A percentile compares a stretch with the other conserved stretches of the same genome.
Evolutionary conservation across 2,329 filamentous ascomycete species (phyloP).

Genomic region (Aspergillus japonicus): DNA sequence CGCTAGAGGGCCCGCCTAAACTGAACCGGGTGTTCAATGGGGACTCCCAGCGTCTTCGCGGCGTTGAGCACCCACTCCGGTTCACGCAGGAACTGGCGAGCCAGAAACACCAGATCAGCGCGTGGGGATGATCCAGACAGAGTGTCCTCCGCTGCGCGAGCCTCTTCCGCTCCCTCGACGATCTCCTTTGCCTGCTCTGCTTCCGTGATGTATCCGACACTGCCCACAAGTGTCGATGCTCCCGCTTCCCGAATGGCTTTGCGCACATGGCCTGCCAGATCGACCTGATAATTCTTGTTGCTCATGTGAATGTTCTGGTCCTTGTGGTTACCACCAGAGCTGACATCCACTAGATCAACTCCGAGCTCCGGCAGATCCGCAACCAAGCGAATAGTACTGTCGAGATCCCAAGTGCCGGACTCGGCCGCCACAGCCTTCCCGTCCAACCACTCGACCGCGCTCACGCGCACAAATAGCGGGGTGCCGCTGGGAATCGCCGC

Average conservation of each 20-base stretch:
- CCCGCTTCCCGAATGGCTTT: slow-evolving; percentile 38
- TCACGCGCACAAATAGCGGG: slow-evolving; percentile 70
- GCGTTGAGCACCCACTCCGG: slow-evolving; percentile 56
- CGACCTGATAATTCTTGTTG: slow-evolving; percentile 52
- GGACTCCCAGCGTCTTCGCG: slow-evolving; percentile 49
- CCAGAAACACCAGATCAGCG: slow-evolving; percentile 53
- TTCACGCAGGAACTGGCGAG: slow-evolving; percentile 55
- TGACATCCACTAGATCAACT: slow-evolving; percentile 48
- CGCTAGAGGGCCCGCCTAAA: slow-evolving; percentile 35
- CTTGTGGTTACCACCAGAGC: slow-evolving; percentile 46
- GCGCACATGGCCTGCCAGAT: slow-evolving; percentile 49
- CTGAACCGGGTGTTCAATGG: slow-evolving; percentile 51
- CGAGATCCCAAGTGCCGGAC: slow-evolving; percentile 41
- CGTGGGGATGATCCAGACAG: slow-evolving; percentile 29
- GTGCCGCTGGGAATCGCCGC: slow-evolving; percentile 62
- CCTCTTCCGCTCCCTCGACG: slow-evolving; percentile 37
- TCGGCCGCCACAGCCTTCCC: slow-evolving; percentile 25
- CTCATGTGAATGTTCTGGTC: slow-evolving; percentile 44
- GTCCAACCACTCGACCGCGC: slow-evolving; percentile 72
- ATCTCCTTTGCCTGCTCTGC: slow-evolving; percentile 52
- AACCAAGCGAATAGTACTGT: slow-evolving; percentile 40
- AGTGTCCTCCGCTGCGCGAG: slow-evolving; percentile 25
- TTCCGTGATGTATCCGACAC: slow-evolving; percentile 55
- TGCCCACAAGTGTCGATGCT: slow-evolving; percentile 49
- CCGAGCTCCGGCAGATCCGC: slow-evolving; percentile 43